Base-by-base conservation (phyloP, 768 basidiomycete genomes). In the Rhizopogon rudus region DNA sequence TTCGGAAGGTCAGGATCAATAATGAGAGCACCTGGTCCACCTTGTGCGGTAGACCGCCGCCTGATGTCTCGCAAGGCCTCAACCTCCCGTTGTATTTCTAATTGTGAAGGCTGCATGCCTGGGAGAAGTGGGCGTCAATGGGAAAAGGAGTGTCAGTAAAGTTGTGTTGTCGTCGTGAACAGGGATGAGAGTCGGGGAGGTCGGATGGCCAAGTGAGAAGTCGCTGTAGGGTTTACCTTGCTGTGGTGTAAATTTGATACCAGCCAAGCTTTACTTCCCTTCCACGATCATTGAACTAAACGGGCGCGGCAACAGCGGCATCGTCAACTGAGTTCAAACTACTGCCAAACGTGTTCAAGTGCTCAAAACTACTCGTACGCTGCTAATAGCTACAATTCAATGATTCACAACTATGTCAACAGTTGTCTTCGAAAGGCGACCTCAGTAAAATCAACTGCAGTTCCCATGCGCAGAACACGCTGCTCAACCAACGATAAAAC, bases 1-100 rank as follows among this genome's bases (percentile, higher is more conserved):
- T 82, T 85, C 41, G 94, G 94, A 46, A 96, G 82, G 81, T 97
- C 94, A 61, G 93, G 93, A 72, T 97, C 94, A 53, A 95, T 79
- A 56, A 88, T 78, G 64, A 93, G 82, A 22, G 87, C 86, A 40
- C 91, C 91, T 57, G 91, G 93, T 9, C 84, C 83, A 33, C 79
- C 77, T 57, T 82, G 79, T 0, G 86, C 81, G 14, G 85, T 84
- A 2, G 93, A 97, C 62, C 93, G 86, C 52, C 94, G 81, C 56
- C 81, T 81, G 61, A 97, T 83, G 73, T 92, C 91, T 61, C 87
- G 82, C 40, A 93, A 77, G 42, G 88, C 86, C 67, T 93, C 88
- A 41, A 91, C 87, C 75, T 93, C 91, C 61, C 90, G 84, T 67
- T 86, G 84, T 59, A 93, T 92, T 73, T 93, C 91, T 68, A 86